phyloP scores from a whole-genome alignment of 2,329 filamentous ascomycete species.

The Pseudogymnoascus sp. region DNA sequence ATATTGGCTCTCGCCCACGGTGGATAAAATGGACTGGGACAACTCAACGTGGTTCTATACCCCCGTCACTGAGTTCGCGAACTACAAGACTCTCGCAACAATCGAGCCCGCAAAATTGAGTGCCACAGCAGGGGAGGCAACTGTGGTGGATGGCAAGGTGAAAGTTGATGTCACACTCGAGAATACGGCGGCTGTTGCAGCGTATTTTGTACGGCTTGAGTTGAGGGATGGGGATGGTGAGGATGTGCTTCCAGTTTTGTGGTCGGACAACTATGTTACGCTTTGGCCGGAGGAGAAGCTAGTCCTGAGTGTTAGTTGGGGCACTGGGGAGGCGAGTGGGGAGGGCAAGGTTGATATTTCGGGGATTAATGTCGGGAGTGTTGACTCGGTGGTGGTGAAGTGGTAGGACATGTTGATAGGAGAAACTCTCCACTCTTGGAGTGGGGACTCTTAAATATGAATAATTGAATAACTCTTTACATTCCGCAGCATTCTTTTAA shows the following conservation, averaged over 20 bases:
- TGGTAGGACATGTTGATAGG: background rate
- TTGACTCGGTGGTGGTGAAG: background rate
- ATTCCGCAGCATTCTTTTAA: background rate
- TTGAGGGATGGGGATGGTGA: conserved; percentile 37
- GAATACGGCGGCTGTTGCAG: conserved; percentile 45
- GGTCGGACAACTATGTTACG: conserved; percentile 58
- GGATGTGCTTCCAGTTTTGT: conserved; percentile 45
- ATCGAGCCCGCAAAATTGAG: conserved; percentile 34
- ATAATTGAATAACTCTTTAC: background rate
- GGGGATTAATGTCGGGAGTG: background rate
- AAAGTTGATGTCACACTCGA: conserved; percentile 36
- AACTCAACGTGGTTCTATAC: conserved; percentile 53
- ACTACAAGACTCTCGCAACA: conserved; percentile 39
- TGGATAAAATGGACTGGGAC: conserved; percentile 48
- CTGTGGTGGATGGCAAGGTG: conserved; percentile 11
- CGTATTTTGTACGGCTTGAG: conserved; percentile 49
- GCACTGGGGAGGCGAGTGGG: conserved; percentile 12
- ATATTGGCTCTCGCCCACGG: conserved; percentile 46
- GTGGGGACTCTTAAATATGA: background rate
- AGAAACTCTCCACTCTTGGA: background rate
- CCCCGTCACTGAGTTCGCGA: conserved; percentile 43
- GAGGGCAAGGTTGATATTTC: conserved; percentile 9
- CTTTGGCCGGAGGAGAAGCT: conserved; percentile 49
- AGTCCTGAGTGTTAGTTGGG: conserved; percentile 29
- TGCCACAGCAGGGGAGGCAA: conserved; percentile 19